Percentiles rank a stretch among this genome's conserved stretches.
phyloP scores from a whole-genome alignment of 441 rosid species.

The Adansonia rubrostipa region DNA sequence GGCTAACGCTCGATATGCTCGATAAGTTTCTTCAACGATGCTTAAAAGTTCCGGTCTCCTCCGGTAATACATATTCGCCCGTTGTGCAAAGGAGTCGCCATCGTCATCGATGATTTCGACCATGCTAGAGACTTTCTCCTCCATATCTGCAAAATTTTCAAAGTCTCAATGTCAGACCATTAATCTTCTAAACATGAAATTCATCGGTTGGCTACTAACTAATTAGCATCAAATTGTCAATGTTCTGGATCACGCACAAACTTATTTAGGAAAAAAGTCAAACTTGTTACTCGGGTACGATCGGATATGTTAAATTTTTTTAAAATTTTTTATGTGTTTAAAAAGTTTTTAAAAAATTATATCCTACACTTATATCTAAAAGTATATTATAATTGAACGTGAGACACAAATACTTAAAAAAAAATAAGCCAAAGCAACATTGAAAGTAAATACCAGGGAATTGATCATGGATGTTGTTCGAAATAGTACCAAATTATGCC shows the following conservation, averaged over 20 bases:
- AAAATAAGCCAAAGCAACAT: too few species aligned
- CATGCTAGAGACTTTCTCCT: constrained; percentile 65
- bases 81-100: constrained; percentile 72
- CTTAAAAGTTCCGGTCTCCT: constrained; percentile 78
- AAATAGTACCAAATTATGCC: not conserved
- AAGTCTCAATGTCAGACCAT: not conserved
- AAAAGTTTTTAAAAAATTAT: too few species aligned
- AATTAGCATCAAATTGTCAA: not conserved
- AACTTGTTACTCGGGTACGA: not conserved
- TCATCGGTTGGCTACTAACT: not conserved
- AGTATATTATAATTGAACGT: too few species aligned
- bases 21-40: constrained; percentile 72
- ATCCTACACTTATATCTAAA: too few species aligned
- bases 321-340: not conserved
- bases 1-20: constrained; percentile 77
- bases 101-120: constrained; percentile 73
- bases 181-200: not conserved
- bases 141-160: constrained; percentile 25
- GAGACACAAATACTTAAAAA: too few species aligned
- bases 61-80: constrained; percentile 83
- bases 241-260: not conserved
- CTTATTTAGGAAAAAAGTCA: not conserved
- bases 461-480: too few species aligned
- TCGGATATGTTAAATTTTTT: too few species aligned
- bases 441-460: too few species aligned